Percentiles rank a stretch among this genome's conserved stretches.
These are phyloP conservation scores for Heliophila coronopifolia DNA, from an alignment of 441 rosid genomes.

Conservation along the genomic window DNA sequence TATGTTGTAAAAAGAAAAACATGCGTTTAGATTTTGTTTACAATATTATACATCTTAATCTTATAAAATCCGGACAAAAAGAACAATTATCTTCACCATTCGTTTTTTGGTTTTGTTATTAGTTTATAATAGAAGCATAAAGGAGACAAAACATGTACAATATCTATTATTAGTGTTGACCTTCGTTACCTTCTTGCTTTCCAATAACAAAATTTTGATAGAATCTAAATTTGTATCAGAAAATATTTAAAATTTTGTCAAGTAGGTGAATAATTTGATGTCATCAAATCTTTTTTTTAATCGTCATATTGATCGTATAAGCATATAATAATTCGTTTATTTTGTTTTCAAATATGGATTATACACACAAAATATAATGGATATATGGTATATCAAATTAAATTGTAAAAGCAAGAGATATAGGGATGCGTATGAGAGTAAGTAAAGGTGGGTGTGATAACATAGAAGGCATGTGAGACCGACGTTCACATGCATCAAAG, in stretches of 20 bases:
- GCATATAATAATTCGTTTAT: neutral
- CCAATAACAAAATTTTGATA: conserved; percentile 18
- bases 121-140: conserved; percentile 6
- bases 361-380: conserved; percentile 23
- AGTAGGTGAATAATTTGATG: conserved; percentile 17
- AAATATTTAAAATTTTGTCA: conserved; percentile 18
- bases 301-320: neutral
- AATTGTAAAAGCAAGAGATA: neutral
- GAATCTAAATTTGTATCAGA: conserved; percentile 3
- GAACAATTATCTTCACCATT: neutral
- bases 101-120: conserved; percentile 1
- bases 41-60: conserved; percentile 1
- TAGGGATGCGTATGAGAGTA: conserved; percentile 5
- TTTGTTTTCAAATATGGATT: neutral
- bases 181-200: conserved; percentile 15
- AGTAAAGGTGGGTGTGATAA: conserved; percentile 22
- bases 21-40: conserved; percentile 8
- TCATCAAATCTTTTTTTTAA: conserved; percentile 1
- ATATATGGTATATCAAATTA: conserved; percentile 15
- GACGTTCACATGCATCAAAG: conserved; percentile 32
- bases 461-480: conserved; percentile 25
- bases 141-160: conserved; percentile 17
- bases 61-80: conserved; percentile 6
- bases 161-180: conserved; percentile 22
- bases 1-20: neutral